Conservation (phyloP, 371 early-diverging fungal genomes). For the Mucor sp. region DNA sequence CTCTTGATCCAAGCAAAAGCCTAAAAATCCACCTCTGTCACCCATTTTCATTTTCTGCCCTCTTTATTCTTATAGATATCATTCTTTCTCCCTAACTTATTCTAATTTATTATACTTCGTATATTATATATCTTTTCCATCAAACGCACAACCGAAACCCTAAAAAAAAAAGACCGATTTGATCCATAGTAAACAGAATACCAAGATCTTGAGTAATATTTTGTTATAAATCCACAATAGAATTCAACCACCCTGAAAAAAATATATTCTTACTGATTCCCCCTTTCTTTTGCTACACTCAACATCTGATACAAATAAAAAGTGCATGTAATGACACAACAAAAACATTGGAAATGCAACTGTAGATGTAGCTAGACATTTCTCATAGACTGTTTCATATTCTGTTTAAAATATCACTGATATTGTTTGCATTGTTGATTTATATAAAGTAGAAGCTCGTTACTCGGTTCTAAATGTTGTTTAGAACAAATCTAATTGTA, state of each 20-base stretch:
- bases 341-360: neutral
- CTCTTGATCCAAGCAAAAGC: neutral
- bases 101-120: conserved; percentile 1
- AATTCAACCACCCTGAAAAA: neutral
- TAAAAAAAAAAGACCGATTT: too few relatives aligned
- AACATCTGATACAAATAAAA: neutral
- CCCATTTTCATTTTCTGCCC: neutral
- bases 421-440: neutral
- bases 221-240: neutral
- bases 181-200: too few relatives aligned
- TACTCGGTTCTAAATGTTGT: neutral
- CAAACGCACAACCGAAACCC: neutral
- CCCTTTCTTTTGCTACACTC: neutral
- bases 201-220: neutral
- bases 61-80: neutral
- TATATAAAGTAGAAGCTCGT: neutral
- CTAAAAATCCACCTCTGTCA: neutral
- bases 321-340: neutral
- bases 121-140: neutral
- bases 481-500: too few relatives aligned
- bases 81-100: neutral
- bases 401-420: neutral
- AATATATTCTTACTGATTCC: neutral
- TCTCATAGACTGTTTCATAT: neutral
- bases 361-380: neutral